phyloP scores from a whole-genome alignment of 2,329 filamentous ascomycete species.

The Verticillium isaacii region DNA sequence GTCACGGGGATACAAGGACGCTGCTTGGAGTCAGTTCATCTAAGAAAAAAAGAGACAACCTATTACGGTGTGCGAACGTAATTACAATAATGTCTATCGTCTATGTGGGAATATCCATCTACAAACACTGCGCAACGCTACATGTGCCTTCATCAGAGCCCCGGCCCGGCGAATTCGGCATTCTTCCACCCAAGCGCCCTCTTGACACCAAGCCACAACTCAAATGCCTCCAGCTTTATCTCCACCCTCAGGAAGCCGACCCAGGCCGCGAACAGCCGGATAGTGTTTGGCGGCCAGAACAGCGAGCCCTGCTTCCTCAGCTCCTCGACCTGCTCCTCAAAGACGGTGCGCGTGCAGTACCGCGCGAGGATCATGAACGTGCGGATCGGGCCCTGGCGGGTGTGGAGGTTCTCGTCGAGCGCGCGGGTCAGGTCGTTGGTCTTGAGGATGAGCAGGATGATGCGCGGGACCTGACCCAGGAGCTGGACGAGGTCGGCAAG shows the following conservation, averaged over 20 bases:
- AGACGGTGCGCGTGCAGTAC: conserved; percentile 64
- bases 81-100: neutral
- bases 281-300: conserved; percentile 53
- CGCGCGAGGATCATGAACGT: conserved; percentile 64
- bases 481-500: conserved; percentile 84
- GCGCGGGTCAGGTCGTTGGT: conserved; percentile 95
- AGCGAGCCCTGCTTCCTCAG: conserved; percentile 48
- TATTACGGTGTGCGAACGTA: neutral
- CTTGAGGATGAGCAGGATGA: conserved; percentile 93
- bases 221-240: conserved; percentile 58
- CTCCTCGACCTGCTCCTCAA: conserved; percentile 58
- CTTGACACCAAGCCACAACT: conserved; percentile 55
- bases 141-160: neutral
- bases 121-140: neutral
- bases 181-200: conserved; percentile 32
- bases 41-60: neutral
- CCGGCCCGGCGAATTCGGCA: conserved; percentile 9
- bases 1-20: no score
- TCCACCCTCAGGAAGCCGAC: conserved; percentile 55
- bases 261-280: conserved; percentile 52
- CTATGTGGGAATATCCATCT: neutral
- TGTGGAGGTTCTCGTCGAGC: conserved; percentile 86
- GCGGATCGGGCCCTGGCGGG: conserved; percentile 59
- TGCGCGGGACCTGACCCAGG: conserved; percentile 80
- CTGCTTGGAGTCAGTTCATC: neutral